phyloP scores from a whole-genome alignment of 352 stramenopile genomes.

The Phytophthora sp. region DNA sequence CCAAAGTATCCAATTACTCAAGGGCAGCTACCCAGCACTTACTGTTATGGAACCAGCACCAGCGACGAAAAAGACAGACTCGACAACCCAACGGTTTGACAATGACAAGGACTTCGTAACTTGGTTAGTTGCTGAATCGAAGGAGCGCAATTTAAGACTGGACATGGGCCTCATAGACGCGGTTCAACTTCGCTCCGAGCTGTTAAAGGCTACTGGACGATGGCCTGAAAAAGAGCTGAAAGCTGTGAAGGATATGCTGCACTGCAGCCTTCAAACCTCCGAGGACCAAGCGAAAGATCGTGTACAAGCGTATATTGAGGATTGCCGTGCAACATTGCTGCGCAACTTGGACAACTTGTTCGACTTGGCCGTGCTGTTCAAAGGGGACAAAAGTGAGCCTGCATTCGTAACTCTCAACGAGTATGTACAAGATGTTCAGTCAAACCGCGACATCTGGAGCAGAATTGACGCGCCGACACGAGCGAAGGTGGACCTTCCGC shows the following conservation, averaged over 20 bases:
- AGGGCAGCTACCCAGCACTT: conserved; percentile 45
- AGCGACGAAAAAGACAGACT: conserved; percentile 21
- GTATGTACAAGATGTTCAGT: conserved; percentile 23
- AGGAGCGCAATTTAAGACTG: conserved; percentile 21
- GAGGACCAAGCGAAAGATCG: conserved; percentile 28
- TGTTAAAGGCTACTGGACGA: conserved; percentile 24
- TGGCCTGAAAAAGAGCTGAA: conserved; percentile 35
- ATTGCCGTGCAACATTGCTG: conserved; percentile 23
- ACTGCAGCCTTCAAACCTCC: conserved; percentile 18
- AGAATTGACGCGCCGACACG: conserved; percentile 12
- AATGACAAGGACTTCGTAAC: conserved; percentile 17
- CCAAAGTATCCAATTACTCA: conserved; percentile 28
- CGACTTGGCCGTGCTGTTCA: conserved; percentile 36
- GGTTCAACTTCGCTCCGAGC: neutral
- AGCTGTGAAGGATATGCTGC: conserved; percentile 22
- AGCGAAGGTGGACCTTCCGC: conserved; percentile 18
- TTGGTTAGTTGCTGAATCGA: conserved; percentile 29
- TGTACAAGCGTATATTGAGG: conserved; percentile 25
- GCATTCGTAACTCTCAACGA: conserved; percentile 15
- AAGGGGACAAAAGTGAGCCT: conserved; percentile 1
- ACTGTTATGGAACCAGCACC: conserved; percentile 31
- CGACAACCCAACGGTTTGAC: conserved; percentile 10
- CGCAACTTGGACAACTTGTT: conserved; percentile 30
- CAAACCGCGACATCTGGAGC: conserved; percentile 18
- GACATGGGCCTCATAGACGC: neutral